Conservation (phyloP, 139 green algal species). For the Zygnema circumcarinatum region DNA sequence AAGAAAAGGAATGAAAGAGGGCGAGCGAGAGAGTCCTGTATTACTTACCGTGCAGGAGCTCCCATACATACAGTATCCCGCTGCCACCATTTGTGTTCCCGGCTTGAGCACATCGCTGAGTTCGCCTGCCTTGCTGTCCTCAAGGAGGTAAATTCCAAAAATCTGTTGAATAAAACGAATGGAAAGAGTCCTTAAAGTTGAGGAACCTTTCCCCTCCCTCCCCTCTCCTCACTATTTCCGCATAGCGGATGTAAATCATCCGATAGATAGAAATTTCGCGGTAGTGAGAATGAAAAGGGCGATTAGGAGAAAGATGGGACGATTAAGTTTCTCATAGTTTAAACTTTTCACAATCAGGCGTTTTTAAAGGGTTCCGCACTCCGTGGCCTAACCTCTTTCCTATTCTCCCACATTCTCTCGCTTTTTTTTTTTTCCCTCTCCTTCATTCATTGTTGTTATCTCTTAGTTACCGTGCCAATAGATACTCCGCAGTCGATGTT, state of each 20-base stretch:
- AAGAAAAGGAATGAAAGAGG: neutral
- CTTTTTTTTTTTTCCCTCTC: neutral
- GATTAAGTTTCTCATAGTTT: too few relatives aligned
- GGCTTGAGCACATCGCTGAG: constrained; percentile 73
- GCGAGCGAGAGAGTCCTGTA: neutral
- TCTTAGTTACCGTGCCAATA: constrained; percentile 72
- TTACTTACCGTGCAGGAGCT: constrained; percentile 65
- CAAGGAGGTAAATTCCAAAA: constrained; percentile 87
- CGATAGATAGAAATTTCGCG: too few relatives aligned
- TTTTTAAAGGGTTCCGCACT: too few relatives aligned
- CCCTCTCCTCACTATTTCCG: neutral
- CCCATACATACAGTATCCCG: constrained; percentile 95
- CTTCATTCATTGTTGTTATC: neutral
- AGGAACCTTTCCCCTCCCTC: neutral
- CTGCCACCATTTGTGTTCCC: constrained; percentile 83
- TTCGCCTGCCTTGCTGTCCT: constrained; percentile 3
- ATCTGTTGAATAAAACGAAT: constrained; percentile 76
- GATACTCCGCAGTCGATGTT: constrained; percentile 96
- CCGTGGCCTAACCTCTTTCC: neutral
- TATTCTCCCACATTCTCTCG: neutral
- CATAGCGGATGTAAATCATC: too few relatives aligned
- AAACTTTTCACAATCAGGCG: too few relatives aligned
- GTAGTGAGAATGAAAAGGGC: too few relatives aligned
- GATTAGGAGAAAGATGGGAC: too few relatives aligned
- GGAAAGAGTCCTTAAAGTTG: constrained; percentile 80